Evolutionary conservation across 176 grass and related monocot species (phyloP).

Genomic region (Chloris gayana): DNA sequence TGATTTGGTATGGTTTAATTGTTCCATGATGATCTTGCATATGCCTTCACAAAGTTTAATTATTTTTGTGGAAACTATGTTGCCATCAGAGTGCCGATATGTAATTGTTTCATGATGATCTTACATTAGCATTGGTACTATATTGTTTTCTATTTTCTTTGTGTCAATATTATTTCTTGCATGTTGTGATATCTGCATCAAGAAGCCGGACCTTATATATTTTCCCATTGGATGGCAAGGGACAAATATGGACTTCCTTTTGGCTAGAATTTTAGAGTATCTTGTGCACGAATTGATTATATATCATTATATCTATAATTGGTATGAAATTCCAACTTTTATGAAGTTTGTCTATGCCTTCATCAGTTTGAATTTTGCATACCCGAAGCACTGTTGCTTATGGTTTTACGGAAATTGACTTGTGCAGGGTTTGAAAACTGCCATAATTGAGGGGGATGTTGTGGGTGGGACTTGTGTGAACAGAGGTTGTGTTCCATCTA

Average conservation of each 20-base stretch:
- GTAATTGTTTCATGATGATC: too few relatives aligned
- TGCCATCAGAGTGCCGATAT: background rate
- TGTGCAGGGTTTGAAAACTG: slow-evolving; percentile 79
- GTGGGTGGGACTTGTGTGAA: slow-evolving; percentile 87
- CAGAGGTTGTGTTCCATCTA: slow-evolving; percentile 81
- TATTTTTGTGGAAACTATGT: background rate
- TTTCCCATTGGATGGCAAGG: background rate
- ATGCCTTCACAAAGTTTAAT: background rate
- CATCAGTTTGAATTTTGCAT: slow-evolving; percentile 10
- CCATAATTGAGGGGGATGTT: slow-evolving; percentile 87
- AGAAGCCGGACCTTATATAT: slow-evolving; percentile 1
- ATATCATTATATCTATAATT: background rate
- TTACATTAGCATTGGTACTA: background rate
- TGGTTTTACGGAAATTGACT: slow-evolving; percentile 12
- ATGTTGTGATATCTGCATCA: background rate
- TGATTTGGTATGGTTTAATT: background rate
- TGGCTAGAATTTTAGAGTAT: slow-evolving; percentile 7
- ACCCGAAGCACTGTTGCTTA: slow-evolving; percentile 4
- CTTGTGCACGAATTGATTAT: background rate
- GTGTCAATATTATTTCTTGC: background rate
- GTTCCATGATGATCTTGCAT: background rate
- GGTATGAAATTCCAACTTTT: background rate
- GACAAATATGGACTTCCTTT: background rate
- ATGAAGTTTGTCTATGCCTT: background rate
- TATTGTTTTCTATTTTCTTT: background rate